Evolutionary conservation across 768 basidiomycete genomes (phyloP).

Genomic region (Gymnopilus dilepis): DNA sequence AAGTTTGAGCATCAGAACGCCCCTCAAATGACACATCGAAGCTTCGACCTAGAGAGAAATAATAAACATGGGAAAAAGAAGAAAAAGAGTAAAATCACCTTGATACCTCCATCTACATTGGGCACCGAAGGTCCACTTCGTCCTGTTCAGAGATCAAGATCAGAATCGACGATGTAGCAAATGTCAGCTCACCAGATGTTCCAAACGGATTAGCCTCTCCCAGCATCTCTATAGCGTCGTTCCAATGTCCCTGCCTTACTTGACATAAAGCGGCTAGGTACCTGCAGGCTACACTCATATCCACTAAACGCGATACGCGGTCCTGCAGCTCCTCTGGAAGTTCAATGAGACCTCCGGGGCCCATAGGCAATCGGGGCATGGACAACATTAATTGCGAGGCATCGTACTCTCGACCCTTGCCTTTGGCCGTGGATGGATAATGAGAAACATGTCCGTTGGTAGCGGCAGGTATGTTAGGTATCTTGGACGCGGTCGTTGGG

Average conservation of each 20-base stretch:
- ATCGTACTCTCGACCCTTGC: constrained; percentile 66
- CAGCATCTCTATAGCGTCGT: constrained; percentile 89
- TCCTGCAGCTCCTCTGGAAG: constrained; percentile 68
- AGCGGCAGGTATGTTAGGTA: constrained; percentile 35
- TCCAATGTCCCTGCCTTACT: constrained; percentile 91
- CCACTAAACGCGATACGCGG: constrained; percentile 78
- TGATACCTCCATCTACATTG: constrained; percentile 92
- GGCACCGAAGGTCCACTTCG: constrained; percentile 73
- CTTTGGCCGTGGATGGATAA: constrained; percentile 46
- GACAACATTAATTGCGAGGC: constrained; percentile 36
- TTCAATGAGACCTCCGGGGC: constrained; percentile 73
- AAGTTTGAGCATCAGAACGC: constrained; percentile 91
- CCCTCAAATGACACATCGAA: constrained; percentile 95
- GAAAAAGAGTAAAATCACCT: constrained; percentile 54
- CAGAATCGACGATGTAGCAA: neutral
- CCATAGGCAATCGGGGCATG: constrained; percentile 68
- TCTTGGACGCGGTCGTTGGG: constrained; percentile 54
- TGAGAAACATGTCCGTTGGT: constrained; percentile 48
- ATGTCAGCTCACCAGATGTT: constrained; percentile 55
- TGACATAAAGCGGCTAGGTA: constrained; percentile 97
- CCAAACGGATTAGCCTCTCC: constrained; percentile 92
- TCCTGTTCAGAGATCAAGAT: constrained; percentile 37
- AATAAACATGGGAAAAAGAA: neutral
- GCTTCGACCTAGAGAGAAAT: constrained; percentile 77
- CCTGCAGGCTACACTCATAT: constrained; percentile 94